These are phyloP conservation scores for Salix caprea DNA, from an alignment of 345 rosid genomes.

Conservation along the genomic window DNA sequence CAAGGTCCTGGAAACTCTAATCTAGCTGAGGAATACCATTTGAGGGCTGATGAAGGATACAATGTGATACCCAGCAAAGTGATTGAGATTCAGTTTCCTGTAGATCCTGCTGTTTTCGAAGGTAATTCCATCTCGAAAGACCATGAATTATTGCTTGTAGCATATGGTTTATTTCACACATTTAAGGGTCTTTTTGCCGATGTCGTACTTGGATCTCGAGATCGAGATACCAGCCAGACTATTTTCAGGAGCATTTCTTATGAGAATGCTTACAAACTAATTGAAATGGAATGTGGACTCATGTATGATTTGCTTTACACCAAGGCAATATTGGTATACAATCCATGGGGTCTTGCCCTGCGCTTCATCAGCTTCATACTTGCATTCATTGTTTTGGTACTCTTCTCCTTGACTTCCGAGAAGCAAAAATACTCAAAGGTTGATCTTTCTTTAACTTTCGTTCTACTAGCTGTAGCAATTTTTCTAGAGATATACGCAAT, in stretches of 20 bases:
- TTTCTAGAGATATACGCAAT: slow-evolving; percentile 24
- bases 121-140: not conserved
- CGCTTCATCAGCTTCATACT: slow-evolving; percentile 9
- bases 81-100: slow-evolving; percentile 1
- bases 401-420: slow-evolving; percentile 3
- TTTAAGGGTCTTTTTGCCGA: slow-evolving; percentile 5
- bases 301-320: slow-evolving; percentile 30
- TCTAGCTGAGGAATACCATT: slow-evolving; percentile 1
- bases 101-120: not conserved
- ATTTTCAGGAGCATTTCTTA: not conserved
- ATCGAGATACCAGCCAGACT: not conserved
- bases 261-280: slow-evolving; percentile 6
- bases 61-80: slow-evolving; percentile 3
- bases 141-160: not conserved
- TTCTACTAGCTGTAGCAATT: slow-evolving; percentile 17
- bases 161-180: not conserved
- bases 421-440: slow-evolving; percentile 7
- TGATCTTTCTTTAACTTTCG: slow-evolving; percentile 17
- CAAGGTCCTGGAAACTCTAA: slow-evolving; percentile 1
- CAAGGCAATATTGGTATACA: slow-evolving; percentile 11
- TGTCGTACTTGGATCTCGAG: slow-evolving; percentile 9
- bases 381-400: not conserved
- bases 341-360: not conserved
- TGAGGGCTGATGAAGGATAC: slow-evolving; percentile 2
- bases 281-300: slow-evolving; percentile 10